These are phyloP conservation scores for Sugiyamaella xylanicola DNA, from an alignment of 1,139 yeast genomes.

Conservation along the genomic window DNA sequence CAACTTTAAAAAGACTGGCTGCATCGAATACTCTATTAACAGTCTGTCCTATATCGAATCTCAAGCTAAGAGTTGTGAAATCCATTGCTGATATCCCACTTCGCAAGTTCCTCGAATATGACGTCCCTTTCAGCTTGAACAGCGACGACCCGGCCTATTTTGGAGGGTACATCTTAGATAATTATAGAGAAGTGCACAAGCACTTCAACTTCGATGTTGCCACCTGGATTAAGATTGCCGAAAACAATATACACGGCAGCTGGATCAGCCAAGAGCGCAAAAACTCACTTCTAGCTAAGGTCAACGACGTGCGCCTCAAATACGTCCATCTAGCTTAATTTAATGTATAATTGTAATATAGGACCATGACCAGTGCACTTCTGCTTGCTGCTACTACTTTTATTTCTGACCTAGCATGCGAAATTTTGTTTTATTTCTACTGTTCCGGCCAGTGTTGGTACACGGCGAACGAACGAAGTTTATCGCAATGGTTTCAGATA, in stretches of 20 bases:
- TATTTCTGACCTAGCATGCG: too few species aligned
- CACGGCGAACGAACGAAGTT: too few species aligned
- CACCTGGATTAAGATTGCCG: constrained; percentile 52
- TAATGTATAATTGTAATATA: too few species aligned
- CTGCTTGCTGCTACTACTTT: too few species aligned
- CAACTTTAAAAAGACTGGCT: constrained; percentile 58
- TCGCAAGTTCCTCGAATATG: constrained; percentile 55
- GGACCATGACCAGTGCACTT: background rate
- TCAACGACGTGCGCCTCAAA: constrained; percentile 53
- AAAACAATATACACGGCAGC: constrained; percentile 60
- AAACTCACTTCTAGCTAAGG: constrained; percentile 46
- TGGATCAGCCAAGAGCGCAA: constrained; percentile 63
- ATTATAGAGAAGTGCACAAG: constrained; percentile 65
- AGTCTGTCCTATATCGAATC: constrained; percentile 75
- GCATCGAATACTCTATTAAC: constrained; percentile 58
- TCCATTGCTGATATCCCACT: constrained; percentile 69
- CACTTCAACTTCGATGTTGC: constrained; percentile 59
- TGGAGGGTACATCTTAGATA: constrained; percentile 79
- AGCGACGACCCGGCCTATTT: constrained; percentile 88
- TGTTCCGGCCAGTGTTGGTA: too few species aligned
- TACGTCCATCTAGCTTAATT: constrained; percentile 36
- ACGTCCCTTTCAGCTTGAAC: constrained; percentile 73
- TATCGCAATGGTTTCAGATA: too few species aligned
- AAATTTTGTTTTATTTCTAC: too few species aligned
- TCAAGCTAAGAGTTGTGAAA: constrained; percentile 70